A percentile compares a stretch with the other conserved stretches of the same genome.
phyloP scores from a whole-genome alignment of 2,329 filamentous ascomycete genomes.

The Sclerotinia subarctica region DNA sequence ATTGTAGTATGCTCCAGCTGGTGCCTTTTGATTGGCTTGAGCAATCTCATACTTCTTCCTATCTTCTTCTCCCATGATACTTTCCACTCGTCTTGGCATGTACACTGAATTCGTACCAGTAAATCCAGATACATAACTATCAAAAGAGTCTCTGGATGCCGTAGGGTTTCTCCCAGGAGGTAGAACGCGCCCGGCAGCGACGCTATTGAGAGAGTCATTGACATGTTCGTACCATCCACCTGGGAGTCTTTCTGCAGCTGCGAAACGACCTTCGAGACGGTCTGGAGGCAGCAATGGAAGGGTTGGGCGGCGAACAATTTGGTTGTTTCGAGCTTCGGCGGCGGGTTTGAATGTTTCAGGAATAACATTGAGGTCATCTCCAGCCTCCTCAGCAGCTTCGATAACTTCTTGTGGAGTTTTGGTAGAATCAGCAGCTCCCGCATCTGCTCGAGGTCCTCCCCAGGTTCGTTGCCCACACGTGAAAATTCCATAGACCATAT shows the following conservation, averaged over 20 bases:
- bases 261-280: constrained; percentile 74
- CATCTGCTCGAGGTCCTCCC: constrained; percentile 90
- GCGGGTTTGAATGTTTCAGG: constrained; percentile 76
- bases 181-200: constrained; percentile 44
- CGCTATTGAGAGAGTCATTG: constrained; percentile 63
- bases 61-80: constrained; percentile 76
- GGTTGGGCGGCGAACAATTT: constrained; percentile 46
- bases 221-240: constrained; percentile 67
- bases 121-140: constrained; percentile 59
- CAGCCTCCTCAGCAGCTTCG: constrained; percentile 71
- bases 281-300: constrained; percentile 69
- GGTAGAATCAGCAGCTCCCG: constrained; percentile 70
- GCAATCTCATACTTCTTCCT: constrained; percentile 69
- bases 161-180: constrained; percentile 39
- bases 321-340: constrained; percentile 49
- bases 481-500: constrained; percentile 58
- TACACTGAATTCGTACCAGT: constrained; percentile 60
- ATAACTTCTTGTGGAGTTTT: constrained; percentile 82
- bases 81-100: constrained; percentile 58
- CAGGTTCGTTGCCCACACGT: constrained; percentile 92
- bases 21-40: constrained; percentile 51
- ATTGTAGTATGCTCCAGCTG: constrained; percentile 40
- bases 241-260: constrained; percentile 63
- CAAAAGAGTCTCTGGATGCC: constrained; percentile 60
- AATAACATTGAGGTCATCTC: constrained; percentile 86